A percentile compares a stretch with the other conserved stretches of the same genome.
phyloP scores from a whole-genome alignment of 495 filamentous ascomycete species.

The Aspergillus leporis region DNA sequence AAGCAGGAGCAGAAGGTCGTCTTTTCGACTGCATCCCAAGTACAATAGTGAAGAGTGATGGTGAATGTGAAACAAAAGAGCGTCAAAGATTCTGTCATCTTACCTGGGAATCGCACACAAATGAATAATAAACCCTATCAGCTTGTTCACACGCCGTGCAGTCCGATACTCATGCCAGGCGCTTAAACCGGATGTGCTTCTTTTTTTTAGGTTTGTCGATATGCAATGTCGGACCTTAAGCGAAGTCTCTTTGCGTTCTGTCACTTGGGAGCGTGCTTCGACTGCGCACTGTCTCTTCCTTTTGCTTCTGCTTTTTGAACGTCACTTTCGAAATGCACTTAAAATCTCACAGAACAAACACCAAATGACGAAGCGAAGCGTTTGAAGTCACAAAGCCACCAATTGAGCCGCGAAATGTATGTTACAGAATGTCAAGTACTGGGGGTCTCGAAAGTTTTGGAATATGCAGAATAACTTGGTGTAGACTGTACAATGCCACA shows the following conservation, averaged over 20 bases:
- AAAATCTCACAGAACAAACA: not conserved
- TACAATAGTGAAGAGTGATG: not conserved
- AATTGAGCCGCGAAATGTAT: constrained; percentile 9
- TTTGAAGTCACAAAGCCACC: constrained; percentile 20
- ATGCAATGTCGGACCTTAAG: constrained; percentile 4
- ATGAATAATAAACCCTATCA: constrained; percentile 24
- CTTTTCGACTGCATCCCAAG: not conserved
- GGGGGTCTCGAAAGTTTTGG: not conserved
- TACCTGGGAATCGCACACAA: constrained; percentile 37
- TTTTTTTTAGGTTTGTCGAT: constrained; percentile 9
- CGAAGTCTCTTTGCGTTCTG: constrained; percentile 12
- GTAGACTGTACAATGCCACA: constrained; percentile 4
- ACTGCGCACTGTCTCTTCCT: not conserved
- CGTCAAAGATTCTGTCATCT: constrained; percentile 20
- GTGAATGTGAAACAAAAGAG: constrained; percentile 11
- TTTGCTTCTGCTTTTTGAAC: constrained; percentile 4
- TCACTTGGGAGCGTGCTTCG: not conserved
- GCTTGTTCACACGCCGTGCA: constrained; percentile 29
- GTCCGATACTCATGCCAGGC: constrained; percentile 37
- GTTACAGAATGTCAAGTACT: constrained; percentile 17
- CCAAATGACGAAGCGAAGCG: not conserved
- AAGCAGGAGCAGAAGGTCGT: not conserved
- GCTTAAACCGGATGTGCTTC: constrained; percentile 18
- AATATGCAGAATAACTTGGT: not conserved
- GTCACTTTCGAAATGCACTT: constrained; percentile 6